Evolutionary conservation across 2,329 filamentous ascomycete genomes (phyloP), one percentile per base, ranked within the genome.

Genomic region (Fusarium sp.): DNA sequence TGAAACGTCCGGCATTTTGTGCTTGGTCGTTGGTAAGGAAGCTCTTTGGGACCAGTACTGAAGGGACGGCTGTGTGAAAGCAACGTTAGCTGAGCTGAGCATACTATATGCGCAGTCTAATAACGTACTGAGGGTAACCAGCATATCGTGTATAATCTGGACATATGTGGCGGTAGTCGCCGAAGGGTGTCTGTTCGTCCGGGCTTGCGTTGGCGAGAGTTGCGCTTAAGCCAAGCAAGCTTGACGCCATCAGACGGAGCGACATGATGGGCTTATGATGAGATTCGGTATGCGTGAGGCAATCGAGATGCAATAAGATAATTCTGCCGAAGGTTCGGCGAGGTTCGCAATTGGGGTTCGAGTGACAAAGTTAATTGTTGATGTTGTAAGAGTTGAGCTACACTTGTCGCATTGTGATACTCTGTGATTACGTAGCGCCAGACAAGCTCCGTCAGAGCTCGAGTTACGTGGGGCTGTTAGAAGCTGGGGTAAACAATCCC

Each of bases 21-120:
- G 32, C 90, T 87, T 5, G 96, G 96, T 60, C 96, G 87, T 78
- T 99, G 96, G 78, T 89, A 98, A 1, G 96, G 94, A 2, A 99
- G 85, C 52, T 85, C 83, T 74, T 96, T 84, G 6, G 92, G 91
- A 1, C 96, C 96, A 20, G 89, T 83, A 78, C 93, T 97, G 65
- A 91, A 87, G 1, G 96, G 96, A 20, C 84, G 85, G 77, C 94
- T 97, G 65, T n/a, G 65, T 20, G 17, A 47, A 17, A 17, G 56
- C 17, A 22, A 35, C n/a, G 37, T 71, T 45, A 70, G 64, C 45
- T 32, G 17, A 17, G 20, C 14, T 32, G 10, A 24, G 13, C 15
- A 35, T 17, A 30, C 5, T 15, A 22, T 5, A 17, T 24, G 9
- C 24, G 14, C 14, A 19, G 11, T 20, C 5, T 7, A 24, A 22